Conservation (phyloP, 352 stramenopile genomes). For the Elongisporangium anandrum region DNA sequence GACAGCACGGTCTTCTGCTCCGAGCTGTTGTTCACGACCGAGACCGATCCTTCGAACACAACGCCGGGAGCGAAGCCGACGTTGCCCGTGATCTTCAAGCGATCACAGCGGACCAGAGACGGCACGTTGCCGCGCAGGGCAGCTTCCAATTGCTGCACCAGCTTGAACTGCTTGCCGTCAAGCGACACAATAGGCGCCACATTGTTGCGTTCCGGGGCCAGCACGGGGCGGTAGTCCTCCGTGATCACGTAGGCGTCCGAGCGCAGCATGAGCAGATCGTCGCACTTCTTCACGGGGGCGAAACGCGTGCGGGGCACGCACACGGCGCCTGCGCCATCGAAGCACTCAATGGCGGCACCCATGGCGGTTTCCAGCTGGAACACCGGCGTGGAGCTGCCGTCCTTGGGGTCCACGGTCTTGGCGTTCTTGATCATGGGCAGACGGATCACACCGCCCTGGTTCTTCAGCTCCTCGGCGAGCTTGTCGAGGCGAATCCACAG, state of each 20-base stretch:
- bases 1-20: slow-evolving; percentile 95
- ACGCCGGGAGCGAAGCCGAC: slow-evolving; percentile 91
- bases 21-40: slow-evolving; percentile 93
- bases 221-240: slow-evolving; percentile 92
- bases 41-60: slow-evolving; percentile 92
- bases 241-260: slow-evolving; percentile 98
- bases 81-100: slow-evolving; percentile 94
- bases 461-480: slow-evolving; percentile 71
- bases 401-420: slow-evolving; percentile 87
- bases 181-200: slow-evolving; percentile 94
- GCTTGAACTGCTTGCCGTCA: slow-evolving; percentile 98
- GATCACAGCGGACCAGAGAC: slow-evolving; percentile 94
- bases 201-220: slow-evolving; percentile 93
- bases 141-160: slow-evolving; percentile 96
- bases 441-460: slow-evolving; percentile 77
- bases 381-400: slow-evolving; percentile 77
- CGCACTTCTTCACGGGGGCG: slow-evolving; percentile 87
- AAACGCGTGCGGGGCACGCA: slow-evolving; percentile 87
- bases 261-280: slow-evolving; percentile 89
- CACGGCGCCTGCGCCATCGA: slow-evolving; percentile 80
- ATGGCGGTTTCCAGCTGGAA: slow-evolving; percentile 87
- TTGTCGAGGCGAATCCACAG: slow-evolving; percentile 88
- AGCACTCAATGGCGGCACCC: slow-evolving; percentile 86
- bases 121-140: slow-evolving; percentile 91
- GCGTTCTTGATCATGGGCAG: slow-evolving; percentile 88